Evolutionary conservation across 768 basidiomycete genomes (phyloP).

Genomic region (Rhodotorula diobovata): DNA sequence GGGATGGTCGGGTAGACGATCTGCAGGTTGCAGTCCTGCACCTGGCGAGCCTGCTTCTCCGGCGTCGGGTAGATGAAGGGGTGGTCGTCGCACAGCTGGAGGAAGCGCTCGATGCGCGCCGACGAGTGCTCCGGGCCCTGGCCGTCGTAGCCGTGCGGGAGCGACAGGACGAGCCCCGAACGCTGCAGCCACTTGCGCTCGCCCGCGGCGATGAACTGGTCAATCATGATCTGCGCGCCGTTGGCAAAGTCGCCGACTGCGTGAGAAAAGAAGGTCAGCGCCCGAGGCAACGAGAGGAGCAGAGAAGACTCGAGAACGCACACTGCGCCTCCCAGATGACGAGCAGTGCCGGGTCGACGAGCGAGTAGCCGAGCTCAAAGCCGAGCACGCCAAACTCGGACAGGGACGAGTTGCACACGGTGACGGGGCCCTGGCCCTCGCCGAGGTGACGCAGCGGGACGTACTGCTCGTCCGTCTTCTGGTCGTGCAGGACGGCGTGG

Average conservation of each 20-base stretch:
- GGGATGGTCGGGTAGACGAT: conserved; percentile 96
- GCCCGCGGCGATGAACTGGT: conserved; percentile 96
- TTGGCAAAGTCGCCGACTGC: conserved; percentile 90
- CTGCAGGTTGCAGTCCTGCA: conserved; percentile 99
- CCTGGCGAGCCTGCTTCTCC: conserved; percentile 86
- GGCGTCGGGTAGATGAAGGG: conserved; percentile 80
- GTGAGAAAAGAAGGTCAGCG: neutral
- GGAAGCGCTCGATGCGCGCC: conserved; percentile 88
- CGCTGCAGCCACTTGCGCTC: conserved; percentile 98
- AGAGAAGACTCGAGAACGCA: conserved; percentile 21
- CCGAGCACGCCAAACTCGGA: conserved; percentile 93
- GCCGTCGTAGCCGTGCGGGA: conserved; percentile 85
- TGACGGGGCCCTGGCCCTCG: conserved; percentile 82
- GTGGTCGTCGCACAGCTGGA: conserved; percentile 97
- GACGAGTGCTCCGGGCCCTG: conserved; percentile 98
- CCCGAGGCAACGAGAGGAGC: neutral
- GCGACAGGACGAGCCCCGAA: conserved; percentile 71
- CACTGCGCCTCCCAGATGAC: conserved; percentile 98
- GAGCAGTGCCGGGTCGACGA: conserved; percentile 86
- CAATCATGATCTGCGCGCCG: conserved; percentile 95
- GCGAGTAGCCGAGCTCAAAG: conserved; percentile 96
- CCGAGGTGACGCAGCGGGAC: conserved; percentile 83
- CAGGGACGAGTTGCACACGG: conserved; percentile 91
- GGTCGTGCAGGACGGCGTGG: conserved; percentile 94
- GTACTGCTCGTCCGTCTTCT: conserved; percentile 84